These are phyloP conservation scores for Blechomonas ayalai DNA, from an alignment of 208 protist species.

Conservation along the genomic window DNA sequence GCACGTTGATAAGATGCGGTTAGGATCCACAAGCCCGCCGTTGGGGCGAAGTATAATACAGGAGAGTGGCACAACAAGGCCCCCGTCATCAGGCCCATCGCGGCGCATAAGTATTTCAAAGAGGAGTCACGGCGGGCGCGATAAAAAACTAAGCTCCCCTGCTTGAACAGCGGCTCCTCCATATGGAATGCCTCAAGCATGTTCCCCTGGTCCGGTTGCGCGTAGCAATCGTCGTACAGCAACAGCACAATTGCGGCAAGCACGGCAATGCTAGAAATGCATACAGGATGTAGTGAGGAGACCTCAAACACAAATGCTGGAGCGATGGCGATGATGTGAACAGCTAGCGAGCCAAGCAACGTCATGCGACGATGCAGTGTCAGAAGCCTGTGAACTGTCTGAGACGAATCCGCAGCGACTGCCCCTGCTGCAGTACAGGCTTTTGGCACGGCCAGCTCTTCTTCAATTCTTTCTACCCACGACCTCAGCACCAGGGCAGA, in stretches of 20 bases:
- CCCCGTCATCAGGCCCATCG: constrained; percentile 1
- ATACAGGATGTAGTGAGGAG: constrained; percentile 22
- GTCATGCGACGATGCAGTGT: too few species aligned
- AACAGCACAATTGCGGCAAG: constrained; percentile 10
- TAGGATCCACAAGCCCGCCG: constrained; percentile 18
- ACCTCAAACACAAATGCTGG: constrained; percentile 39
- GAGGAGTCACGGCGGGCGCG: constrained; percentile 8
- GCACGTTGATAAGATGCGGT: constrained; percentile 31
- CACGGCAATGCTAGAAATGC: constrained; percentile 10
- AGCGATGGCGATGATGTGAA: constrained; percentile 10
- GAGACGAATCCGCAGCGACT: too few species aligned
- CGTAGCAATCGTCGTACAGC: constrained; percentile 4
- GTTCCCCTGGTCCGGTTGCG: neutral
- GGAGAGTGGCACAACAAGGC: constrained; percentile 11
- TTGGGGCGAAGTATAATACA: constrained; percentile 9
- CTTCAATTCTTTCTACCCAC: too few species aligned
- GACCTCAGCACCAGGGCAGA: too few species aligned
- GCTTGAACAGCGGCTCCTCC: constrained; percentile 8
- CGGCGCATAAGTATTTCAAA: constrained; percentile 3
- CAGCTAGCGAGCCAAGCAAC: constrained; percentile 4
- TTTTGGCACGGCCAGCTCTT: too few species aligned
- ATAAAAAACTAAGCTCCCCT: constrained; percentile 15
- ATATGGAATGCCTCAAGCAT: constrained; percentile 16
- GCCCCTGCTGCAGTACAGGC: too few species aligned
- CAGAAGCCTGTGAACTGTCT: too few species aligned